Percentiles rank a stretch among this genome's conserved stretches.
Evolutionary conservation across 805 yeast species (phyloP).

Genomic region (Yarrowia osloensis): DNA sequence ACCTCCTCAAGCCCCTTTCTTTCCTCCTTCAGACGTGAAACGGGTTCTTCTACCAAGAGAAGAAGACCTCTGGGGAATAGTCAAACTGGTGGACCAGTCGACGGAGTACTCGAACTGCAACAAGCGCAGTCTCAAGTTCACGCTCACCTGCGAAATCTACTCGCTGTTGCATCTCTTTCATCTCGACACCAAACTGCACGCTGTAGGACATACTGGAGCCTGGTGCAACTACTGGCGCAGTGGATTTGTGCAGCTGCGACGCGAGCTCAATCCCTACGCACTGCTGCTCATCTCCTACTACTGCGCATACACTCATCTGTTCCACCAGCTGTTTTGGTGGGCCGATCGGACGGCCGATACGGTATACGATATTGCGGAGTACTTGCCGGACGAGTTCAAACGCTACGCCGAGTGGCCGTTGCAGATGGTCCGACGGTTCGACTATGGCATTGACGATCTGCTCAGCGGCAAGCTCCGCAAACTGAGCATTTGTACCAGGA

Average conservation of each 20-base stretch:
- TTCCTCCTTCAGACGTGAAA: background rate
- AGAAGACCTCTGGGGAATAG: background rate
- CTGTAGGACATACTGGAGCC: background rate
- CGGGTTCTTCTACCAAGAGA: background rate
- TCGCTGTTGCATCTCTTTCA: background rate
- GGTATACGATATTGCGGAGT: background rate
- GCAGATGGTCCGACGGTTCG: background rate
- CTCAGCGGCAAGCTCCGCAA: background rate
- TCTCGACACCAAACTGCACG: background rate
- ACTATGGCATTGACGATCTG: background rate
- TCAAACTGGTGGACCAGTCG: background rate
- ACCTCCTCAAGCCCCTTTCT: background rate
- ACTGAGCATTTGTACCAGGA: background rate
- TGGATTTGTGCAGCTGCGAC: background rate
- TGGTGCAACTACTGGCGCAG: background rate
- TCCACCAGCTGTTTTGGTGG: conserved; percentile 5
- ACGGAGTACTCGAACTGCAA: background rate
- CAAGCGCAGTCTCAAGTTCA: background rate
- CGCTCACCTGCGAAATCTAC: background rate
- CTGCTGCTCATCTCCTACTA: background rate
- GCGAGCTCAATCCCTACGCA: background rate
- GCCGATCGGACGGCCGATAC: background rate
- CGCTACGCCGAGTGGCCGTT: background rate
- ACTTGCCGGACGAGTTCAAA: background rate
- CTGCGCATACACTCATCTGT: background rate